Percentiles rank a stretch among this genome's conserved stretches.
Evolutionary conservation across 768 basidiomycete species (phyloP).

Genomic region (Tulasnella sp.): DNA sequence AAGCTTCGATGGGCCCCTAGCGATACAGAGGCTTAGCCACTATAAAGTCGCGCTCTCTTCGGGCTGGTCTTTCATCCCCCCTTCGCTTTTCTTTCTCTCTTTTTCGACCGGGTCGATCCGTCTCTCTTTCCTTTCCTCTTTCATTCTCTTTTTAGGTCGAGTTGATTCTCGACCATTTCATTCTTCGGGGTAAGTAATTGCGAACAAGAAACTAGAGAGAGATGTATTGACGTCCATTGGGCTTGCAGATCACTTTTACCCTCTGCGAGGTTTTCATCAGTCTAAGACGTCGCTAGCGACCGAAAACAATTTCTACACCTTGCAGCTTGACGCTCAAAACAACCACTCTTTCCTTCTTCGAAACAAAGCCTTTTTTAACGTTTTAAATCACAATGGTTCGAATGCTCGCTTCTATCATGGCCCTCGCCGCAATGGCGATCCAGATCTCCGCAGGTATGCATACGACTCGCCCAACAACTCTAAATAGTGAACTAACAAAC

Average conservation of each 20-base stretch:
- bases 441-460: constrained; percentile 40
- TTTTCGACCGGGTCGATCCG: no score
- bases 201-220: neutral
- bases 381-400: constrained; percentile 43
- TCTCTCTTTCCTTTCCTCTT: constrained; percentile 25
- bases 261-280: constrained; percentile 48
- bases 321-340: constrained; percentile 18
- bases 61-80: neutral
- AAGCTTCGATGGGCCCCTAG: neutral
- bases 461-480: constrained; percentile 5
- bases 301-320: constrained; percentile 31
- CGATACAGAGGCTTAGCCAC: neutral
- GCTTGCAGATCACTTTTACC: constrained; percentile 20
- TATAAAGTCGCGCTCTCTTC: neutral
- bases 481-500: neutral
- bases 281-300: no score
- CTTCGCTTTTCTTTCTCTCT: constrained; percentile 17
- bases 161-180: constrained; percentile 48
- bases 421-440: constrained; percentile 41
- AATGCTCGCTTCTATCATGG: constrained; percentile 38
- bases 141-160: constrained; percentile 38
- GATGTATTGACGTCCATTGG: neutral
- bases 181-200: constrained; percentile 38
- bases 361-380: constrained; percentile 23
- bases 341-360: constrained; percentile 25